phyloP scores from a whole-genome alignment of 495 filamentous ascomycete genomes.

The Aspergillus sclerotiicarbonarius region DNA sequence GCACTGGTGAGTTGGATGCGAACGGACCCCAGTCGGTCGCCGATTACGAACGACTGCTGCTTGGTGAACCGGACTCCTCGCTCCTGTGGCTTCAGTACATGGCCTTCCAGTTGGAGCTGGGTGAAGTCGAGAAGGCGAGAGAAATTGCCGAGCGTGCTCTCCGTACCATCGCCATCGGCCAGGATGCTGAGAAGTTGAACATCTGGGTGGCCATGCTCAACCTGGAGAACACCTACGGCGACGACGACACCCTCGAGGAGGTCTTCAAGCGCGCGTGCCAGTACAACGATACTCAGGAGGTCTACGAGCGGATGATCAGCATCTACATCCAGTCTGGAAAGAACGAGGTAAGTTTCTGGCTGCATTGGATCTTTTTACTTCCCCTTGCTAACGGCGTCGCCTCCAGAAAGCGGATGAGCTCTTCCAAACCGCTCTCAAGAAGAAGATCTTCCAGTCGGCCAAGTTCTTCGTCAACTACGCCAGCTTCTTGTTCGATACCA shows the following conservation, averaged over 20 bases:
- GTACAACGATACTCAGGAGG: conserved; percentile 87
- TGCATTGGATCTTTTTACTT: neutral
- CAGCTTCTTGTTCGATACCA: conserved; percentile 76
- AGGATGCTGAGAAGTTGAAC: conserved; percentile 87
- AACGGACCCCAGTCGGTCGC: conserved; percentile 86
- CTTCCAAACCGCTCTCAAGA: conserved; percentile 81
- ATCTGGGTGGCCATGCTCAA: conserved; percentile 94
- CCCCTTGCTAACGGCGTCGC: conserved; percentile 31
- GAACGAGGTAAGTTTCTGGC: conserved; percentile 49
- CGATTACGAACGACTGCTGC: conserved; percentile 89
- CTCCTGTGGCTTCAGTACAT: conserved; percentile 92
- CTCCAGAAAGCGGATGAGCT: conserved; percentile 82
- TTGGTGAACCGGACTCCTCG: conserved; percentile 87
- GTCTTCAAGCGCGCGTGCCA: conserved; percentile 91
- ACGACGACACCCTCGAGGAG: conserved; percentile 77
- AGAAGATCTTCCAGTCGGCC: conserved; percentile 74
- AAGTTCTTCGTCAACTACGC: conserved; percentile 93
- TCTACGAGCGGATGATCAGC: conserved; percentile 84
- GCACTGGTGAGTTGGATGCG: conserved; percentile 81
- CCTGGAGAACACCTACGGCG: conserved; percentile 88
- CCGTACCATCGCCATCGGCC: conserved; percentile 80
- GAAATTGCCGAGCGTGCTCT: conserved; percentile 87
- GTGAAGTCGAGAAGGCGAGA: conserved; percentile 80
- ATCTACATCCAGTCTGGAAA: conserved; percentile 93
- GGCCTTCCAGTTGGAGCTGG: conserved; percentile 91